Conservation (phyloP, 163 green algal species). For the Coccomyxa subellipsoidea region DNA sequence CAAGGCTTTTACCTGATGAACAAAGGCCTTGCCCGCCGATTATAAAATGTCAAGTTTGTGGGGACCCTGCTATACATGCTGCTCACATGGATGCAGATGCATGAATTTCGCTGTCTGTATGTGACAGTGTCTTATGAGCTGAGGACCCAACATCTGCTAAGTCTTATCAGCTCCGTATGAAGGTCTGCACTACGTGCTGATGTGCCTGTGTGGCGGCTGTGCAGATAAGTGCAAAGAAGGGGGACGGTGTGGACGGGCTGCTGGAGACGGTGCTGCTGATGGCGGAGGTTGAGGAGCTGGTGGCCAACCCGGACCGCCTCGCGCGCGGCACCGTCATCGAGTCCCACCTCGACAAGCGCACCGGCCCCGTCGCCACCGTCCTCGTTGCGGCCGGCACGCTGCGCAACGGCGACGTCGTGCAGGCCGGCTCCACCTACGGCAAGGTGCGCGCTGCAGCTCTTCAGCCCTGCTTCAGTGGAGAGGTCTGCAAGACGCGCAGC, state of each 20-base stretch:
- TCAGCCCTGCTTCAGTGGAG: background rate
- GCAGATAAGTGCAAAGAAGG: slow-evolving; percentile 86
- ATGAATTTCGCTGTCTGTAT: too few species aligned
- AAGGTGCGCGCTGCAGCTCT: slow-evolving; percentile 50
- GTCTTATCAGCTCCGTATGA: too few species aligned
- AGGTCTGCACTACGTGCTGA: too few species aligned
- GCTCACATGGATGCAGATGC: too few species aligned
- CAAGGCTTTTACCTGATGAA: too few species aligned
- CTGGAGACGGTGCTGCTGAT: slow-evolving; percentile 72
- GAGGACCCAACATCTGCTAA: too few species aligned
- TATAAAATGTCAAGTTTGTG: too few species aligned
- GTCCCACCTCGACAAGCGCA: slow-evolving; percentile 78
- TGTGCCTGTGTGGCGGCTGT: background rate
- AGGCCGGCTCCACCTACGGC: slow-evolving; percentile 70
- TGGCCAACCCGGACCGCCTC: slow-evolving; percentile 67
- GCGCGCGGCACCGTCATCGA: slow-evolving; percentile 94
- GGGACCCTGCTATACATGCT: too few species aligned
- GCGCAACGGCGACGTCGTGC: slow-evolving; percentile 76
- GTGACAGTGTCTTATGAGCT: too few species aligned
- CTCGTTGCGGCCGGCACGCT: slow-evolving; percentile 90
- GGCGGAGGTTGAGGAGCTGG: slow-evolving; percentile 86
- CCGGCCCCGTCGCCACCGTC: slow-evolving; percentile 82
- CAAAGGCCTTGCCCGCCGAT: too few species aligned
- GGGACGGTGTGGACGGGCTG: slow-evolving; percentile 68
- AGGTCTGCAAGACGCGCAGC: too few species aligned